Percentiles rank a stretch among this genome's conserved stretches.
Evolutionary conservation across 2,329 filamentous ascomycete genomes (phyloP).

Genomic region (Grosmannia penicillata): DNA sequence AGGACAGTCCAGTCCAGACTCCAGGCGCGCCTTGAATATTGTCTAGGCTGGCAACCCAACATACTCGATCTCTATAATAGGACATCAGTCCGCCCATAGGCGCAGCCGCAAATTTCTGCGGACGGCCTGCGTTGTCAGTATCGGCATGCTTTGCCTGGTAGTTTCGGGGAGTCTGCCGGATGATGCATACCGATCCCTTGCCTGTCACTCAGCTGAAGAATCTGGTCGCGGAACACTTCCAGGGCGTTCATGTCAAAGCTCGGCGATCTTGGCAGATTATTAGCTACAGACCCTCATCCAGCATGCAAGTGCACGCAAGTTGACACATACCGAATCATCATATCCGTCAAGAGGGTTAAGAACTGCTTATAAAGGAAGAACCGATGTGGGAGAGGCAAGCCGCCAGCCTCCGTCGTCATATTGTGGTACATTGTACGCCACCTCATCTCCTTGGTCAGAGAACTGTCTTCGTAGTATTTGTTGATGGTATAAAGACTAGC

Average conservation of each 20-base stretch:
- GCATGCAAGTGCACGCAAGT: not conserved
- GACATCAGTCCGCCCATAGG: too few species aligned
- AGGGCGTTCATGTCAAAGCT: constrained; percentile 41
- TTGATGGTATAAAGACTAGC: constrained; percentile 38
- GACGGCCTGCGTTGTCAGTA: constrained; percentile 13
- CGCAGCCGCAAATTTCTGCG: too few species aligned
- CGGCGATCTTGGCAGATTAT: constrained; percentile 22
- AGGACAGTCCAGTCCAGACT: constrained; percentile 6
- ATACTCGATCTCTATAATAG: too few species aligned
- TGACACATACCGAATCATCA: constrained; percentile 36
- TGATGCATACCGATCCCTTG: constrained; percentile 25
- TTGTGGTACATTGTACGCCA: constrained; percentile 46
- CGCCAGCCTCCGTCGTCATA: constrained; percentile 36
- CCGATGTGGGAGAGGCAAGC: constrained; percentile 33
- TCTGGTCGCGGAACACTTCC: constrained; percentile 30
- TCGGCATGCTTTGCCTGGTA: too few species aligned
- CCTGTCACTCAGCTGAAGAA: constrained; percentile 36
- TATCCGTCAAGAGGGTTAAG: constrained; percentile 30
- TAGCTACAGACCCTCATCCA: not conserved
- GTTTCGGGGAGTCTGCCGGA: not conserved
- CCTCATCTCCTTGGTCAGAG: constrained; percentile 29
- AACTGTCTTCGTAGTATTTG: constrained; percentile 33
- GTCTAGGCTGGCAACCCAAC: too few species aligned
- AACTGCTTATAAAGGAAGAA: constrained; percentile 43
- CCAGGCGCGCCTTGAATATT: too few species aligned